Base-by-base conservation (phyloP, 768 basidiomycete species). In the Auricularia sp. region DNA sequence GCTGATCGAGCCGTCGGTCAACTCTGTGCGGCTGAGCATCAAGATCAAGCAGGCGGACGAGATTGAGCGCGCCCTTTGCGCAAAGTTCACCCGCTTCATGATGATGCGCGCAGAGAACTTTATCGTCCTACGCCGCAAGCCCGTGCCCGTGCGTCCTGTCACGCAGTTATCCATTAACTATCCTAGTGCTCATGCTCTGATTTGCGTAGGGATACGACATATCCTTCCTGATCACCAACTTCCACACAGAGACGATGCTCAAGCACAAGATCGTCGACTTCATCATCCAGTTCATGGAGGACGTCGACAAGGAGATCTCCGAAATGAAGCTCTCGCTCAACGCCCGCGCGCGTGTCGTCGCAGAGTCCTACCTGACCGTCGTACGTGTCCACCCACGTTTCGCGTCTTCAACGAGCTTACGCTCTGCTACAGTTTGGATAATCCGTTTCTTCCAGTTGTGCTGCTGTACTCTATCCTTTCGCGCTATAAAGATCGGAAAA, bases 201-300 rank as follows among this genome's bases (percentile, higher is more conserved):
- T 29, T 29, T 29, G 29, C 29, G 29, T 69, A 99, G 93, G 97
- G 97, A 64, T 98, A 98, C 70, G 97, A 98, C 69, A 98, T 99
- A 67, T 96, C 93, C 2, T 98, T 99, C 81, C 80, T 98, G 67
- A 95, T 99, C 73, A 98, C 96, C 64, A 97, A 98, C 76, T 87
- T 88, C 62, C 94, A 99, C 74, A 84, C 94, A 36, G 96, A 98
- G 75, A 95, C 92, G 10, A 98, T 99, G 97, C 81, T 98, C 69
- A 99, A 98, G 78, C 97, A 99, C 77, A 98, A 98, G 80, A 90
- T 99, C 62, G 97, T 99, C 43, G 97, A 99, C 77, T 99, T 99
- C 76, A 97, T 99, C 78, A 97, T 98, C 69, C 93, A 98, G 92
- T 94, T 98, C 74, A 98, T 98, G 95, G 94, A 98, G 72, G 97